Evolutionary conservation across 2,329 filamentous ascomycete genomes (phyloP), one percentile per base, ranked within the genome.

Genomic region (Aspergillus spinulosporus): DNA sequence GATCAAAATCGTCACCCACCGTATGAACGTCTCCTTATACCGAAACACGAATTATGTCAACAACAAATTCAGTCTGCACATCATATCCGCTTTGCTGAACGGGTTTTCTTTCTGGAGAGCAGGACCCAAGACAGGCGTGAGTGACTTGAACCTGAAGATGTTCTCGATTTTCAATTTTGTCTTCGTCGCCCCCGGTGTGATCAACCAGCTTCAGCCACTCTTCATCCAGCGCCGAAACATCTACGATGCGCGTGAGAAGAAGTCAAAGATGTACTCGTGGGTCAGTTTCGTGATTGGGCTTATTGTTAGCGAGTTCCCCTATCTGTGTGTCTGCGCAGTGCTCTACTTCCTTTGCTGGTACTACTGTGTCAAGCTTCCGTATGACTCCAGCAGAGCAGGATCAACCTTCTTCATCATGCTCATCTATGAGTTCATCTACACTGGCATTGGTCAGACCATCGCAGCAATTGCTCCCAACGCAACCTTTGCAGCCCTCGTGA

Each of bases 311-410:
- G 88, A 92, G 66, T 82, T 92, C 15, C 88, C 88, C 0, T 82
- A 83, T 44, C 83, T 87, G 0, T 79, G 88, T 60, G 66, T 89
- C 21, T 80, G 81, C 3, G 82, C 80, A 0, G 76, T 87, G 0
- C 70, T 91, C 3, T 91, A 90, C 76, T 92, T 82, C 77, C 74
- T 84, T 0, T 76, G 88, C 1, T 92, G 87, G 87, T 92, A 92
- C 73, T 92, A 82, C 70, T 82, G 88, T 0, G 89, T 89, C 0
- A 75, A 66, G 52, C 58, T 61, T 3, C 60, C 57, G 2, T 62
- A 60, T 21, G 21, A 21, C 14, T 63, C 82, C 29, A 63, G 64
- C 58, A 70, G 67, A 49, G 65, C 69, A 9, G 70, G 71, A 5
- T 63, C 62, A 63, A 81, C 85, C 6, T 92, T 87, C 74, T 76